These are phyloP conservation scores for Wallacemonas sp. DNA, from an alignment of 208 protist genomes.

Conservation along the genomic window DNA sequence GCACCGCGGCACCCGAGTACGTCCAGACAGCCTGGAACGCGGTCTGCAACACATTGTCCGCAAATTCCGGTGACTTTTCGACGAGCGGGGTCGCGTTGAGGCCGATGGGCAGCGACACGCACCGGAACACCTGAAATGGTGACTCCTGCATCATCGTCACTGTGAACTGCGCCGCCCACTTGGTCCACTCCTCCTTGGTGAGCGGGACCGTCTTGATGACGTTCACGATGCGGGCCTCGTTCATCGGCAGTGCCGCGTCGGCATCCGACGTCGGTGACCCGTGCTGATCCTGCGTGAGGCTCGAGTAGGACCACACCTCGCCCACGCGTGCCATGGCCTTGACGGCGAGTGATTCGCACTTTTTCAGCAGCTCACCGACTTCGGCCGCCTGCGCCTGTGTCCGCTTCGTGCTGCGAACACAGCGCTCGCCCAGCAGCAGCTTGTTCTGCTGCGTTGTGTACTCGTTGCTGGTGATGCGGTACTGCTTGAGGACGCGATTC, in stretches of 20 bases:
- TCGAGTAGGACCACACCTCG: conserved; percentile 60
- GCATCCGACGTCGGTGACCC: conserved; percentile 26
- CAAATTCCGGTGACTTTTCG: conserved; percentile 65
- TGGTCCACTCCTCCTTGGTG: conserved; percentile 81
- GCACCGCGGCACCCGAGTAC: conserved; percentile 62
- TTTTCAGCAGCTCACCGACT: conserved; percentile 49
- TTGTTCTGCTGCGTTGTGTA: conserved; percentile 64
- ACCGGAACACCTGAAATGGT: conserved; percentile 85
- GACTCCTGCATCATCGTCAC: conserved; percentile 78
- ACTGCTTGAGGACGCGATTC: conserved; percentile 65
- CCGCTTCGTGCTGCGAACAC: conserved; percentile 30
- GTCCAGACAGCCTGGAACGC: conserved; percentile 82
- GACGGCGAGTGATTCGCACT: conserved; percentile 56
- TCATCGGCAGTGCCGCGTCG: conserved; percentile 58
- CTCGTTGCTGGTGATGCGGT: conserved; percentile 55
- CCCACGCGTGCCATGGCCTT: conserved; percentile 52
- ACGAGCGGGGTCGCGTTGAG: conserved; percentile 68
- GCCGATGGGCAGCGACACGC: conserved; percentile 60
- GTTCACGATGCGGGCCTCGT: conserved; percentile 58
- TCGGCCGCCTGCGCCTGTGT: conserved; percentile 50
- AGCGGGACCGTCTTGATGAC: conserved; percentile 58
- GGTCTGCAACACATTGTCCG: conserved; percentile 58
- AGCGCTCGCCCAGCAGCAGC: conserved; percentile 44
- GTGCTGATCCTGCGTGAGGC: conserved; percentile 38
- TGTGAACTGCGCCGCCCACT: conserved; percentile 74